Conservation (phyloP, 495 filamentous ascomycete species). For the Penicillium mononematosum region DNA sequence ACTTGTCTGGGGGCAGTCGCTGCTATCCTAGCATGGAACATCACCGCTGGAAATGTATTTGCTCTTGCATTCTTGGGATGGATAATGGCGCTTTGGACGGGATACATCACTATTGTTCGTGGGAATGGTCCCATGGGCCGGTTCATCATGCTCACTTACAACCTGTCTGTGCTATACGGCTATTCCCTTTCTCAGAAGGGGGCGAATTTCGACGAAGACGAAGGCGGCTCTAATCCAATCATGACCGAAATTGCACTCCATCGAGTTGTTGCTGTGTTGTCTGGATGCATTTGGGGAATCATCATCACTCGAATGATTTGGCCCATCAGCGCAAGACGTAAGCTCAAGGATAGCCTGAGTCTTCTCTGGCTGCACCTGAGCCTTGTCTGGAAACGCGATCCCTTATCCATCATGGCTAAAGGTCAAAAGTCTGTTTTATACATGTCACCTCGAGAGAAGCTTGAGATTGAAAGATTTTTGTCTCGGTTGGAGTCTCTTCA, state of each 20-base stretch:
- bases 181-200: conserved; percentile 82
- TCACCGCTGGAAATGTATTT: conserved; percentile 67
- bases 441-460: conserved; percentile 79
- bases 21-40: conserved; percentile 73
- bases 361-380: conserved; percentile 90
- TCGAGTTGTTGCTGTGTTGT: conserved; percentile 81
- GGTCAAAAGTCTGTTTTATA: conserved; percentile 55
- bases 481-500: conserved; percentile 69
- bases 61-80: conserved; percentile 75
- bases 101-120: conserved; percentile 82
- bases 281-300: conserved; percentile 88
- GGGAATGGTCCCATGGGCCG: conserved; percentile 87
- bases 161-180: conserved; percentile 91
- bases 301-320: conserved; percentile 87
- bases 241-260: conserved; percentile 90
- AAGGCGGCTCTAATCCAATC: conserved; percentile 80
- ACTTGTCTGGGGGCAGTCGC: conserved; percentile 78
- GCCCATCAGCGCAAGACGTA: conserved; percentile 84
- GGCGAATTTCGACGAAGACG: conserved; percentile 66
- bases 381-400: conserved; percentile 97
- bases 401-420: conserved; percentile 68
- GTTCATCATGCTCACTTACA: conserved; percentile 93
- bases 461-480: conserved; percentile 61
- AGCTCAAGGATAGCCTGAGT: conserved; percentile 82
- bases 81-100: conserved; percentile 75